Percentiles rank a stretch among this genome's conserved stretches.
Conservation (phyloP, 2,329 filamentous ascomycete genomes). For the Massarina eburnea region DNA sequence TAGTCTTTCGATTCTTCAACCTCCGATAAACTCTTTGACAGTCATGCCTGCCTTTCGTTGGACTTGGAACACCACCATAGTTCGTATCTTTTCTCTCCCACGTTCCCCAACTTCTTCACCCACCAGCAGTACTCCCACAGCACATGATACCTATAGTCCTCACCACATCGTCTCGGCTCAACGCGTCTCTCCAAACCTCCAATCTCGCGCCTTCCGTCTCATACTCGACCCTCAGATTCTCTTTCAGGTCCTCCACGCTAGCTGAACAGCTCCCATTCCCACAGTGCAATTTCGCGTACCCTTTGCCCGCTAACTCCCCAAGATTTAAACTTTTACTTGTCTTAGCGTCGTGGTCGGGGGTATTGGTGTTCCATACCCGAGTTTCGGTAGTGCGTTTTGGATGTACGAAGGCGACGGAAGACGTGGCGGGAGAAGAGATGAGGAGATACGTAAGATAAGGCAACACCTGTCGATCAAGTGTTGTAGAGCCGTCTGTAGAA, state of each 20-base stretch:
- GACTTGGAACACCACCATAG: too few species aligned
- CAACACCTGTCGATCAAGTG: not conserved
- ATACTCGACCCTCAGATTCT: slow-evolving; percentile 17
- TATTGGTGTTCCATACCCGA: not conserved
- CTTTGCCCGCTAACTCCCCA: slow-evolving; percentile 18
- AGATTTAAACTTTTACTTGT: not conserved
- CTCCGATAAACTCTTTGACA: too few species aligned
- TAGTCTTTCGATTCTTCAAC: too few species aligned
- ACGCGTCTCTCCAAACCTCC: slow-evolving; percentile 19
- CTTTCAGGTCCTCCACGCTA: slow-evolving; percentile 40
- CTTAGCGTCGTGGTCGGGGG: not conserved
- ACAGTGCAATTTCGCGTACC: slow-evolving; percentile 48
- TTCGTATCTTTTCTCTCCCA: not conserved
- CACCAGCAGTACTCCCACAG: not conserved
- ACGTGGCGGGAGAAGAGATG: not conserved
- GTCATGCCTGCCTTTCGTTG: too few species aligned
- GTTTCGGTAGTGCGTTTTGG: not conserved
- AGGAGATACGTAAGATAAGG: not conserved
- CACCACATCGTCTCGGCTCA: slow-evolving; percentile 15
- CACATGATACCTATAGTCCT: not conserved
- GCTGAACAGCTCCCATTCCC: slow-evolving; percentile 41
- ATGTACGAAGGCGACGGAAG: not conserved
- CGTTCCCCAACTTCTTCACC: too few species aligned
- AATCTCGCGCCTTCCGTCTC: slow-evolving; percentile 17
- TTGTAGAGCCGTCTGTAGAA: not conserved